Base-by-base conservation (phyloP, 495 filamentous ascomycete genomes). In the Aspergillus nidulans region DNA sequence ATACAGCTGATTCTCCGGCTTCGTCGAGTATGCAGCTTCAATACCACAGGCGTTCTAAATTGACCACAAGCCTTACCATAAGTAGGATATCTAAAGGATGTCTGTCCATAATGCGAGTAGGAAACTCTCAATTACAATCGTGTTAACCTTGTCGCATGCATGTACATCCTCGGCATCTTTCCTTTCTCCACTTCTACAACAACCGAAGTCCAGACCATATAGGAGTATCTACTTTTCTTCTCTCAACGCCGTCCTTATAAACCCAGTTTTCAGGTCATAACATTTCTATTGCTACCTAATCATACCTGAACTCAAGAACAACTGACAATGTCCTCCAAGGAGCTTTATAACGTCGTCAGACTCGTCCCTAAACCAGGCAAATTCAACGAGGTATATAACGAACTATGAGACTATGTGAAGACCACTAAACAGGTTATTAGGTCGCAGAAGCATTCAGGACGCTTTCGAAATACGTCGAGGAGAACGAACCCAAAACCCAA, bases 341-440 rank as follows among this genome's bases (percentile, higher is more conserved):
- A 46, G 44, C 46, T 61, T 39, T 54, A 57, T 49, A 61, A 55
- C 19, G 20, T 61, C 19, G 54, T 61, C 38, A 53, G 49, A 47
- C 54, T 61, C 12, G 58, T 57, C n/a, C 58, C 58, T 3, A 56
- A 57, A 41, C 58, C 49, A 8, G 53, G 51, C 30, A 57, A 55
- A 28, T 51, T 56, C 53, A 44, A 52, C 38, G 26, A 60, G 52
- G 52, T 59, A 56, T 18, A 39, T 39, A 39, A 36, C 15, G 15
- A 5, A 36, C 13, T 3, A 7, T 36, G 7, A 36, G 7, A 39
- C 40, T 8, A 45, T 32, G 18, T 16, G 15, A 20, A n/a, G 0
- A 13, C 16, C 41, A 42, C 36, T 39, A 18, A 39, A 2, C 15
- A 18, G 12, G 4, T 18, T 38, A 16, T 16, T 26, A 60, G 57